Percentiles rank a stretch among this genome's conserved stretches.
These are phyloP conservation scores for Neurospora sublineolata DNA, from an alignment of 495 filamentous ascomycete genomes.

Conservation along the genomic window DNA sequence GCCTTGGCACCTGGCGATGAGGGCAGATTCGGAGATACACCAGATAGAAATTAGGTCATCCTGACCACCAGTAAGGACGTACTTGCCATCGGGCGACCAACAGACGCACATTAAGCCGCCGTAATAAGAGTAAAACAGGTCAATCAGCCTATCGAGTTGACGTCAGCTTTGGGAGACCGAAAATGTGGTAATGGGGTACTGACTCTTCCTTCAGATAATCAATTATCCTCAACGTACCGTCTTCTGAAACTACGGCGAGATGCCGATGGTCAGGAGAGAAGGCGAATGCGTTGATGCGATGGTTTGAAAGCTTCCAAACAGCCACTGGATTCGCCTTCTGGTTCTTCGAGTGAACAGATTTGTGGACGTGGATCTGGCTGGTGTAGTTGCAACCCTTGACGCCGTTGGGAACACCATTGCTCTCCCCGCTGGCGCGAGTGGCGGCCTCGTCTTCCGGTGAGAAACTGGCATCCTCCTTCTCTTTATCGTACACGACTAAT, in stretches of 20 bases:
- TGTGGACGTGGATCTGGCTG: conserved; percentile 50
- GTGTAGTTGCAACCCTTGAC: conserved; percentile 17
- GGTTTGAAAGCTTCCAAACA: conserved; percentile 80
- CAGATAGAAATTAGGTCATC: conserved; percentile 93
- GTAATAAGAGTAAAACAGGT: conserved; percentile 84
- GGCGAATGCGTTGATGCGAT: conserved; percentile 76
- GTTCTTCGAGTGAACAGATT: conserved; percentile 83
- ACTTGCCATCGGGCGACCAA: conserved; percentile 96
- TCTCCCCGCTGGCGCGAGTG: conserved; percentile 27
- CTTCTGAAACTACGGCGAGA: conserved; percentile 86
- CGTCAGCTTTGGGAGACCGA: background rate
- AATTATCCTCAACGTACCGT: conserved; percentile 78
- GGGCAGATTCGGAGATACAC: conserved; percentile 69
- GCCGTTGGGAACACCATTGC: conserved; percentile 23
- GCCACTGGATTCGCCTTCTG: conserved; percentile 89
- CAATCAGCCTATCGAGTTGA: conserved; percentile 48
- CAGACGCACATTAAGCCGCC: conserved; percentile 84
- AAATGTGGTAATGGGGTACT: conserved; percentile 17
- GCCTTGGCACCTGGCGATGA: conserved; percentile 83
- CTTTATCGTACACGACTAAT: conserved; percentile 95
- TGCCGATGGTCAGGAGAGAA: conserved; percentile 80
- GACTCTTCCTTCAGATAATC: conserved; percentile 87
- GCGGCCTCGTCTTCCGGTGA: conserved; percentile 36
- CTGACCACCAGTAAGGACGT: conserved; percentile 88
- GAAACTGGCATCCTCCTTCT: conserved; percentile 78